Evolutionary conservation across 2,329 filamentous ascomycete genomes (phyloP).

Genomic region (Kalmusia sp.): DNA sequence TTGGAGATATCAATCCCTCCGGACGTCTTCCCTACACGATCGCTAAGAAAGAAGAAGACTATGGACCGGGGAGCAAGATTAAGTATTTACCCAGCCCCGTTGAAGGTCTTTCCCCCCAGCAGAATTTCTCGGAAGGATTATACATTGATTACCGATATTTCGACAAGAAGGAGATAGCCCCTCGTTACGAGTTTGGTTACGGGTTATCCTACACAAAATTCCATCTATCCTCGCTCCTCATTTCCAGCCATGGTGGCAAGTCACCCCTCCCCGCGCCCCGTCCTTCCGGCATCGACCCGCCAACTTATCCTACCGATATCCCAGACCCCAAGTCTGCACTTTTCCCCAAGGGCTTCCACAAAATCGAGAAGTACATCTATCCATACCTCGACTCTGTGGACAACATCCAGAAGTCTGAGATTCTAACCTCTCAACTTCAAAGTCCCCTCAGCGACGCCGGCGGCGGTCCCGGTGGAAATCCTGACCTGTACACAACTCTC

Average conservation of each 20-base stretch:
- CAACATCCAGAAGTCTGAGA: conserved; percentile 52
- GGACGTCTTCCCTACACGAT: conserved; percentile 61
- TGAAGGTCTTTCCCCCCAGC: conserved; percentile 72
- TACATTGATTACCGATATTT: conserved; percentile 93
- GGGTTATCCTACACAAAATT: conserved; percentile 85
- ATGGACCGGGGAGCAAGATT: conserved; percentile 74
- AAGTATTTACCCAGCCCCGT: conserved; percentile 69
- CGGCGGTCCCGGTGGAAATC: conserved; percentile 73
- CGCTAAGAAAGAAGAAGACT: conserved; percentile 75
- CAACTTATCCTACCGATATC: conserved; percentile 60
- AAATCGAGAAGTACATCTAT: conserved; percentile 74
- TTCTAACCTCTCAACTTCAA: conserved; percentile 65
- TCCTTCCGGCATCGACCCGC: conserved; percentile 44
- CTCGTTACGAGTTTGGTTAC: conserved; percentile 85
- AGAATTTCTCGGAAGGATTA: conserved; percentile 81
- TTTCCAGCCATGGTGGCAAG: conserved; percentile 55
- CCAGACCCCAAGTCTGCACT: conserved; percentile 64
- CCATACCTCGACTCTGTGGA: conserved; percentile 67
- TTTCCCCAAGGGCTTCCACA: conserved; percentile 67
- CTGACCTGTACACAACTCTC: conserved; percentile 67
- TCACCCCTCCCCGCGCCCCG: conserved; percentile 37
- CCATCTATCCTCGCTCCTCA: conserved; percentile 62
- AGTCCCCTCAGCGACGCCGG: conserved; percentile 66
- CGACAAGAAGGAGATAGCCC: conserved; percentile 75
- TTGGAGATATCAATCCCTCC: conserved; percentile 44